Base-by-base conservation (phyloP, 192 early-diverging fungal species). In the Coemansia javaensis region DNA sequence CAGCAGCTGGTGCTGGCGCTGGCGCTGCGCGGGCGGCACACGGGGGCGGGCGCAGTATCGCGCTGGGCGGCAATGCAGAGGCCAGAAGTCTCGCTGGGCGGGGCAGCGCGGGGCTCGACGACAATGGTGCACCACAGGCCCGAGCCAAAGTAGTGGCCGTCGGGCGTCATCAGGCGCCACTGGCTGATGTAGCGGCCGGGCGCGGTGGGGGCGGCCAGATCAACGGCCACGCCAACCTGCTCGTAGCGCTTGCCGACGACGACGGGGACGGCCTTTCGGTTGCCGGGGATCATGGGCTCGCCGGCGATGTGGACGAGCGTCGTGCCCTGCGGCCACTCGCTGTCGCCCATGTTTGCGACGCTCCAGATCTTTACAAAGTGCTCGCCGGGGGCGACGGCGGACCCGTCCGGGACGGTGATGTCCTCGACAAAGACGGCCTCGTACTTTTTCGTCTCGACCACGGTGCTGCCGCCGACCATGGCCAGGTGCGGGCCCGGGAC, bases 291-390 rank as follows among this genome's bases (percentile, higher is more conserved):
- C 28, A 72, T 62, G 7, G 71, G 63, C 32, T 80, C 65, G 25
- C 84, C 85, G 34, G 75, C 77, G 39, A 75, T 61, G 50, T 69
- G 79, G 5, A 75, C 69, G 7, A 87, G 54, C 38, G 69, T 59
- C 7, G 78, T 79, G 16, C 77, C 73, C 57, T 63, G 47, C 5
- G 83, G 84, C 85, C 85, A 87, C 48, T 77, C 74, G 31, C 17
- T 35, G 25, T 53, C 40, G 31, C 85, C 84, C 50, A 75, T 53
- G 55, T 87, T 87, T 24, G 53, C 65, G 44, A 85, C 69, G 36
- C 79, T 81, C 85, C 85, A 87, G 18, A 84, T 85, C 76, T 87
- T 87, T 21, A 80, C 56, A 54, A 87, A 84, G 39, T 53, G 66
- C 21, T 78, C 73, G 25, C 66, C 70, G 8, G 81, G 68, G 12